Evolutionary conservation across 164 flowering plant genomes (phyloP).

Genomic region (Magnolia officinalis): DNA sequence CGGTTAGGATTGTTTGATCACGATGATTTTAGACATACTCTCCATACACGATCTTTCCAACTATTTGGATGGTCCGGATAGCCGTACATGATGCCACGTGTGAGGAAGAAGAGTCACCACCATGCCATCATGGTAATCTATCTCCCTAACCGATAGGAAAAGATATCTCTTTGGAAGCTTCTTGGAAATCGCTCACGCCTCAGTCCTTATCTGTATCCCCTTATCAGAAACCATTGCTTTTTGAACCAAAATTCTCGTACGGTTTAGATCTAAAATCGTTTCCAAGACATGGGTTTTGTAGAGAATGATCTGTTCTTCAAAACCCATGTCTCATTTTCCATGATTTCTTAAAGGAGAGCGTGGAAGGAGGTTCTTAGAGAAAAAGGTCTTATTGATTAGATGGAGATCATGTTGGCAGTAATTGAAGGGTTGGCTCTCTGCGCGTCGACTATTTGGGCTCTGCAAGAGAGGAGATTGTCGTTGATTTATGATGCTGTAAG

Average conservation of each 20-base stretch:
- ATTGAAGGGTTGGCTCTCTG: not conserved
- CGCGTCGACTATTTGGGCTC: conserved; percentile 1
- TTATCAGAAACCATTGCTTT: not conserved
- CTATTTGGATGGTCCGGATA: no score
- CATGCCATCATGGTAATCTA: no score
- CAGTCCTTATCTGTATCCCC: no score
- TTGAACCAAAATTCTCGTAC: not conserved
- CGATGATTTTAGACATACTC: no score
- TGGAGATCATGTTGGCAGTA: not conserved
- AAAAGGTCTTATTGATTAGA: not conserved
- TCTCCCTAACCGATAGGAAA: no score
- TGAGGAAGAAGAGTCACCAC: no score
- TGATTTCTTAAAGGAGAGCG: not conserved
- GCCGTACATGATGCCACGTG: no score
- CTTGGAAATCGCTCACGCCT: not conserved
- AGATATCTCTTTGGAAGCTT: not conserved
- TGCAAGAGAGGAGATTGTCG: conserved; percentile 3
- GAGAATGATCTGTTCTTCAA: not conserved
- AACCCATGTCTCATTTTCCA: not conserved
- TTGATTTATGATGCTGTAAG: not conserved
- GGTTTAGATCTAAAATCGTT: not conserved
- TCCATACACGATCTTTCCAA: no score
- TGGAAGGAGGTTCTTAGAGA: not conserved
- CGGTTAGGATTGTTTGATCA: no score
- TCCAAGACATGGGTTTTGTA: conserved; percentile 3